A percentile compares a stretch with the other conserved stretches of the same genome.
Evolutionary conservation across 2,329 filamentous ascomycete species (phyloP).

Genomic region (Ustulina deusta): DNA sequence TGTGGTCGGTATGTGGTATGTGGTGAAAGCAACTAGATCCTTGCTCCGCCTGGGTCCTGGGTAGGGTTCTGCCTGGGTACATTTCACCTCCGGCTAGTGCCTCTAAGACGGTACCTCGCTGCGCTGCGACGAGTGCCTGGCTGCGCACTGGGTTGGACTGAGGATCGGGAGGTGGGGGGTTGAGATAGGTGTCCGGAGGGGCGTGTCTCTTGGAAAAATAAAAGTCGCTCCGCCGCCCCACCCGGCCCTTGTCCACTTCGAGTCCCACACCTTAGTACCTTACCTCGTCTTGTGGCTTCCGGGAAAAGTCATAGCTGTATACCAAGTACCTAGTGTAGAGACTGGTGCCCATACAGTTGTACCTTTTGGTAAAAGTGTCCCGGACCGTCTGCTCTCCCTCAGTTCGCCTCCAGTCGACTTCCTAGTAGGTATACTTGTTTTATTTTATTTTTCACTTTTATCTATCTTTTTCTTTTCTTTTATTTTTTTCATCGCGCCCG

Average conservation of each 20-base stretch:
- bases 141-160: conserved; percentile 25
- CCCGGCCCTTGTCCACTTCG: background rate
- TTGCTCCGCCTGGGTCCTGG: too few relatives aligned
- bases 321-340: too few relatives aligned
- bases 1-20: background rate
- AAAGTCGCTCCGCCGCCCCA: conserved; percentile 10
- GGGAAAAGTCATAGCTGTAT: conserved; percentile 15
- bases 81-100: background rate
- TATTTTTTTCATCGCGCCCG: background rate
- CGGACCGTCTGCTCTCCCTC: background rate
- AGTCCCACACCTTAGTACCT: conserved; percentile 17
- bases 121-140: background rate
- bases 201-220: conserved; percentile 2
- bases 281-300: background rate
- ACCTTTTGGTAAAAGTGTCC: background rate
- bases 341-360: background rate
- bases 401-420: conserved; percentile 9
- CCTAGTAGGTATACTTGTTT: background rate
- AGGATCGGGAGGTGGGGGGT: conserved; percentile 13
- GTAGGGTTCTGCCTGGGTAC: background rate
- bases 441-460: background rate
- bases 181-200: background rate
- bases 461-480: background rate
- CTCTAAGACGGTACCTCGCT: background rate
- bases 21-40: conserved; percentile 5